Evolutionary conservation across 2,329 filamentous ascomycete genomes (phyloP).

Genomic region (Pestalotiopsis sp.): DNA sequence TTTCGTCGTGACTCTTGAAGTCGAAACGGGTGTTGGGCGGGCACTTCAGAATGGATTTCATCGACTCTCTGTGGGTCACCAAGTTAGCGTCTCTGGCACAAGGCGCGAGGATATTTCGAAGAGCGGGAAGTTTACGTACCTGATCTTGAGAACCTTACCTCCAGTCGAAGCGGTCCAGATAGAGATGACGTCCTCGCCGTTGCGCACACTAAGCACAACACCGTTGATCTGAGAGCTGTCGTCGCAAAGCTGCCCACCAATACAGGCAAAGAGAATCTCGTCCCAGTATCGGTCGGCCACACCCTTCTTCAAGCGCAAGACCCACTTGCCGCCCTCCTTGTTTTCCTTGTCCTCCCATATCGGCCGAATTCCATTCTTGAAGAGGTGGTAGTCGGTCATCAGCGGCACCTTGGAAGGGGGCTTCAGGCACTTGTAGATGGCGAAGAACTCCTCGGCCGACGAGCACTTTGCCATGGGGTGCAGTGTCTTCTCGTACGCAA

Average conservation of each 20-base stretch:
- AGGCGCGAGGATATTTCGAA: not conserved
- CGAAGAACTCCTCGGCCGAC: slow-evolving; percentile 89
- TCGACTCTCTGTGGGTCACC: slow-evolving; percentile 73
- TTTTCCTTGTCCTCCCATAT: slow-evolving; percentile 99
- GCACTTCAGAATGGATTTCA: slow-evolving; percentile 87
- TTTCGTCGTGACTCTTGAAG: slow-evolving; percentile 96
- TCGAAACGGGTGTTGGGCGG: slow-evolving; percentile 88
- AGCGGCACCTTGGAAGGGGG: slow-evolving; percentile 84
- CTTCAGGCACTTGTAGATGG: slow-evolving; percentile 86
- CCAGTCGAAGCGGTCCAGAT: slow-evolving; percentile 97
- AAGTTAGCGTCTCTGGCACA: not conserved
- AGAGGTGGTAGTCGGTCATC: slow-evolving; percentile 97
- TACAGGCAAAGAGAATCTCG: slow-evolving; percentile 84
- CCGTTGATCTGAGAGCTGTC: slow-evolving; percentile 88
- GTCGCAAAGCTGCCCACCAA: slow-evolving; percentile 93
- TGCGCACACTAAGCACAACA: slow-evolving; percentile 89
- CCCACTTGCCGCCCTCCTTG: slow-evolving; percentile 95
- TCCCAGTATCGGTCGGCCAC: slow-evolving; percentile 98
- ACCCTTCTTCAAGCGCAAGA: slow-evolving; percentile 94
- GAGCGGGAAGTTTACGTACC: slow-evolving; percentile 57
- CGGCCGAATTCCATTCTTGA: slow-evolving; percentile 93
- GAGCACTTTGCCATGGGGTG: slow-evolving; percentile 81
- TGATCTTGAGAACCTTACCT: slow-evolving; percentile 92
- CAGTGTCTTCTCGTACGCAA: slow-evolving; percentile 96
- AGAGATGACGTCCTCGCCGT: slow-evolving; percentile 95